These are phyloP conservation scores for Pseudocercospora musae DNA, from an alignment of 2,329 filamentous ascomycete genomes.

Conservation along the genomic window DNA sequence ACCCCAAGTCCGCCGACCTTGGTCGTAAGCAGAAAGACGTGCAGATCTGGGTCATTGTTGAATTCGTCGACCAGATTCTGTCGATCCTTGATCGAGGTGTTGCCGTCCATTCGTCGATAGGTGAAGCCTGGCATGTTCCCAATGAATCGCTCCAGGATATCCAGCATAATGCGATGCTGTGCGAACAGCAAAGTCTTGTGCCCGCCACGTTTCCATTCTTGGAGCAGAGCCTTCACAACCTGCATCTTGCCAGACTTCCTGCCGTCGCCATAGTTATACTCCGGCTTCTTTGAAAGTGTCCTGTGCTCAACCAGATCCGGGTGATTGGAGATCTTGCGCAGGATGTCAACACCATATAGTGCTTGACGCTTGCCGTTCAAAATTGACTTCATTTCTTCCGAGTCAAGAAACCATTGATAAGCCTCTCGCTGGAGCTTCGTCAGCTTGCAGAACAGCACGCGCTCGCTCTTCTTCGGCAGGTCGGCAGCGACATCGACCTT, in stretches of 20 bases:
- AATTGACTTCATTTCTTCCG: conserved; percentile 82
- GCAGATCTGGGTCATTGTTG: conserved; percentile 73
- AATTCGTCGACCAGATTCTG: conserved; percentile 90
- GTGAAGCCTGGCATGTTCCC: conserved; percentile 64
- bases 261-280: conserved; percentile 73
- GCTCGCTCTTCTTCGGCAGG: conserved; percentile 91
- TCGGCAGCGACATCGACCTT: conserved; percentile 94
- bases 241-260: conserved; percentile 92
- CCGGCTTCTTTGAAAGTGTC: conserved; percentile 54
- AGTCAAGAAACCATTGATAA: conserved; percentile 77
- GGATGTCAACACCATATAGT: conserved; percentile 82
- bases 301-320: conserved; percentile 79
- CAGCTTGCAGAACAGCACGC: conserved; percentile 92
- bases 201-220: conserved; percentile 85
- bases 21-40: conserved; percentile 91
- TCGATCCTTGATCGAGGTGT: conserved; percentile 81
- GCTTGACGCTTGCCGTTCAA: conserved; percentile 71
- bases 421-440: conserved; percentile 73
- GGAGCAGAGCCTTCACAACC: conserved; percentile 80
- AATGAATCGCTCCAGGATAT: conserved; percentile 85
- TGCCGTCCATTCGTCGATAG: conserved; percentile 89
- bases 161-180: conserved; percentile 91
- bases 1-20: conserved; percentile 92
- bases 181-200: conserved; percentile 93
- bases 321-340: conserved; percentile 97